Conservation (phyloP, 1,284 basidiomycete genomes). For the Moniliella sp. region DNA sequence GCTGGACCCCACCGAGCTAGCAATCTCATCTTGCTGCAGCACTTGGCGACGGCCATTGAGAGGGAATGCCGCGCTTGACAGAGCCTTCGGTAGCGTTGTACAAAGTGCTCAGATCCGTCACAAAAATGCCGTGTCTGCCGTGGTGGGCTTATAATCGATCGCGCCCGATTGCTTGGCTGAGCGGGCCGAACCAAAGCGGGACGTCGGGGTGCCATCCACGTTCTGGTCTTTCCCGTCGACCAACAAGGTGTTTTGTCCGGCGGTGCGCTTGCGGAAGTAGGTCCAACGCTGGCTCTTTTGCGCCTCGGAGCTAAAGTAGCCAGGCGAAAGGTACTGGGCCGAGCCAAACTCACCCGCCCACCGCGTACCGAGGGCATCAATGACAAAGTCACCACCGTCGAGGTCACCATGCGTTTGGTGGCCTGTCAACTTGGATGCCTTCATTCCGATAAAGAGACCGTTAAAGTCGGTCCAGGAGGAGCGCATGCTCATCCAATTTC, state of each 20-base stretch:
- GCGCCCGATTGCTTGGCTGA: slow-evolving; percentile 60
- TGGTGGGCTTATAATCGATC: slow-evolving; percentile 41
- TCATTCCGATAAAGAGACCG: slow-evolving; percentile 65
- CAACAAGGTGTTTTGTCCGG: slow-evolving; percentile 85
- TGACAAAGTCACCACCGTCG: slow-evolving; percentile 75
- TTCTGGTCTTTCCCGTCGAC: slow-evolving; percentile 61
- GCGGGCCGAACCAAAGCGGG: slow-evolving; percentile 42
- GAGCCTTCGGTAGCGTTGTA: slow-evolving; percentile 47
- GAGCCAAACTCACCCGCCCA: slow-evolving; percentile 90
- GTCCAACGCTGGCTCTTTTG: slow-evolving; percentile 15
- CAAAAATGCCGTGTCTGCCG: slow-evolving; percentile 62
- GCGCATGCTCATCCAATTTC: slow-evolving; percentile 71
- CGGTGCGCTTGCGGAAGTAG: slow-evolving; percentile 54
- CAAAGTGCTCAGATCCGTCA: slow-evolving; percentile 54
- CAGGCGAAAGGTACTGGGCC: slow-evolving; percentile 49
- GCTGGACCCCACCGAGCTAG: slow-evolving; percentile 7
- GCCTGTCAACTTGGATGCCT: slow-evolving; percentile 53
- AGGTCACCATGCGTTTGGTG: slow-evolving; percentile 76
- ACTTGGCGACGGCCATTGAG: slow-evolving; percentile 72
- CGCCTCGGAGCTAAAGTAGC: slow-evolving; percentile 26
- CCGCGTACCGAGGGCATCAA: slow-evolving; percentile 78
- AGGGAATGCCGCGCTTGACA: slow-evolving; percentile 64
- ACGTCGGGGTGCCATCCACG: slow-evolving; percentile 47
- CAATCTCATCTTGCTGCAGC: slow-evolving; percentile 41
- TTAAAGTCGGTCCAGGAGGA: slow-evolving; percentile 67